Base-by-base conservation (phyloP, 805 yeast genomes). In the Starmerella etchellsii region DNA sequence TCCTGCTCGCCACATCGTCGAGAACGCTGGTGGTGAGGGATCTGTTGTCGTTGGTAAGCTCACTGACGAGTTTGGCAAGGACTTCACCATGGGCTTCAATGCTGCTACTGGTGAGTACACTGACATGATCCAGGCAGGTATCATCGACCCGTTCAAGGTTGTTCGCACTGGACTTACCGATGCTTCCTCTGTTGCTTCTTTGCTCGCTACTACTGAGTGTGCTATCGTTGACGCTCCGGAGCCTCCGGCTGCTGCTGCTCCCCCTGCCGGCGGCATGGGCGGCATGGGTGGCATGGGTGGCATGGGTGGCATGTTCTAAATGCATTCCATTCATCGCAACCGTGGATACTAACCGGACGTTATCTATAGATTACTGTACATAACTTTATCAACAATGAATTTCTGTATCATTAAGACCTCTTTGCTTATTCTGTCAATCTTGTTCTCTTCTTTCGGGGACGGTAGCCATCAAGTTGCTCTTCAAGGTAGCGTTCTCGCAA, bases 1-100 rank as follows among this genome's bases (percentile, higher is more conserved):
- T 65, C 98, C 98, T 54, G 96, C 96, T 40, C 81, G 79, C 66
- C 82, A 87, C 62, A 91, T 91, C 57, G 80, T 91, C 52, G 94
- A 82, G 63, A 91, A 91, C 59, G 95, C 98, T 37, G 97, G 96
- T 56, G 88, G 84, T 58, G 97, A 88, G 71, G 97, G 96, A 54
- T 74, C 96, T 29, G 97, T 88, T 42, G 77, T 88, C 59, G 95
- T 87, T 47, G 96, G 96, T 45, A 84, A 87, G 71, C 71, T 91
- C 53, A 48, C 59, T 34, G 70, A 65, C 45, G 68, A 64, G 53
- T 64, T 51, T 47, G 79, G 77, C 38, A 70, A 68, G 29, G 81
- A 82, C 51, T 91, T 91, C 73, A 78, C 81, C 70, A 68, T 63
- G 57, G 98, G 98, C 64, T 87, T 77, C 69, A 88, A 91, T 68